These are phyloP conservation scores for Dictyostelium capitatum DNA, from an alignment of 78 protist genomes.

Conservation along the genomic window DNA sequence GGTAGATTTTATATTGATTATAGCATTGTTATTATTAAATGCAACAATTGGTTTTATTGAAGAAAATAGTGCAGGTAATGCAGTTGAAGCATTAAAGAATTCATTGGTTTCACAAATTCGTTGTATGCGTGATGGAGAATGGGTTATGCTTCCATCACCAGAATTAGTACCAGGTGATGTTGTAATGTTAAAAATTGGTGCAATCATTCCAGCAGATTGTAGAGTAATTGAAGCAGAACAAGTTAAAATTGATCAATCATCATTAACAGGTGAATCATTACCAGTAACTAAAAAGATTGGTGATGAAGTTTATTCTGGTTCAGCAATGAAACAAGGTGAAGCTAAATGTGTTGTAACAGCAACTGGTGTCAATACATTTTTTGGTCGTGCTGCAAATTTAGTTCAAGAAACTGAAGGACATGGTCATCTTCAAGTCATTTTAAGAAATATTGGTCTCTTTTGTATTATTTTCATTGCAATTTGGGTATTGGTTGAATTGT, in stretches of 20 bases:
- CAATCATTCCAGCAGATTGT: slow-evolving; percentile 91
- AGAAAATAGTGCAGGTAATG: slow-evolving; percentile 92
- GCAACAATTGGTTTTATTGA: slow-evolving; percentile 92
- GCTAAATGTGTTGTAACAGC: slow-evolving; percentile 85
- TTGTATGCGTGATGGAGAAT: slow-evolving; percentile 86
- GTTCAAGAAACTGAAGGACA: slow-evolving; percentile 70
- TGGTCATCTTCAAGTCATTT: slow-evolving; percentile 88
- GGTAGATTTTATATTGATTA: slow-evolving; percentile 84
- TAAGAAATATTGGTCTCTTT: slow-evolving; percentile 84
- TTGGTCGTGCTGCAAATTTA: slow-evolving; percentile 92
- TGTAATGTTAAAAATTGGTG: slow-evolving; percentile 88
- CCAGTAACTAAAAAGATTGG: slow-evolving; percentile 86
- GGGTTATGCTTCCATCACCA: slow-evolving; percentile 61
- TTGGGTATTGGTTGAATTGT: slow-evolving; percentile 78
- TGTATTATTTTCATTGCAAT: slow-evolving; percentile 83
- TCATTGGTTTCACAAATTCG: slow-evolving; percentile 80
- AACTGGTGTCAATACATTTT: slow-evolving; percentile 93
- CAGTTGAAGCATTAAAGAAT: slow-evolving; percentile 91
- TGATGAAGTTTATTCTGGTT: slow-evolving; percentile 87
- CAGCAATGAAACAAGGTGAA: slow-evolving; percentile 94
- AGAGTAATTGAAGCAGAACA: slow-evolving; percentile 68
- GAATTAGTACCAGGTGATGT: slow-evolving; percentile 95
- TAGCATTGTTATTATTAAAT: slow-evolving; percentile 82
- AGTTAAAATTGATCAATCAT: slow-evolving; percentile 88
- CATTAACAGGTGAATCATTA: slow-evolving; percentile 92